A percentile compares a stretch with the other conserved stretches of the same genome.
Conservation (phyloP, 176 grass and related monocot species). For the Aegilops longissima region DNA sequence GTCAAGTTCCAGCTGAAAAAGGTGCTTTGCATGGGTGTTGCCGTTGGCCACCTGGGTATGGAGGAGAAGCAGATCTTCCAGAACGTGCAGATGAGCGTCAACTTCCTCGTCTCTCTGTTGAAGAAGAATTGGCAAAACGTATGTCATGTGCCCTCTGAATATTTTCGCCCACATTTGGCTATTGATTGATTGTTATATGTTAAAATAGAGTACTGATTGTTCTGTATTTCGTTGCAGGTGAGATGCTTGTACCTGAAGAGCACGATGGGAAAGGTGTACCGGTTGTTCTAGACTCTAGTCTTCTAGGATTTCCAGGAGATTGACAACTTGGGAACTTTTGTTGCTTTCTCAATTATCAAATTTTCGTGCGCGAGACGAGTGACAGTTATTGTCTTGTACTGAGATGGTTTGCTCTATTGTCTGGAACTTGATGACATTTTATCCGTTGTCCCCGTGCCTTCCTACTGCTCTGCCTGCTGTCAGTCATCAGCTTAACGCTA, state of each 20-base stretch:
- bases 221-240: slow-evolving; percentile 35
- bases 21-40: slow-evolving; percentile 96
- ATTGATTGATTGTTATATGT: not conserved
- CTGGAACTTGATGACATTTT: not conserved
- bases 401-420: not conserved
- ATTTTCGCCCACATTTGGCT: not conserved
- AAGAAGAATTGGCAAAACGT: slow-evolving; percentile 98
- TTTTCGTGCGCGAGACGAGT: not conserved
- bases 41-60: slow-evolving; percentile 73
- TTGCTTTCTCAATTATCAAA: not conserved
- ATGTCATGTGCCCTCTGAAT: not conserved
- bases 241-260: slow-evolving; percentile 92
- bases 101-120: slow-evolving; percentile 82
- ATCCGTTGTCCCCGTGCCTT: not conserved
- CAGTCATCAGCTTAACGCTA: not conserved
- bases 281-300: slow-evolving; percentile 52
- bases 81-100: slow-evolving; percentile 78
- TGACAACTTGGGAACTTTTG: not conserved
- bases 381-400: not conserved
- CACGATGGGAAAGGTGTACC: slow-evolving; percentile 70
- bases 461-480: not conserved
- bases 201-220: not conserved
- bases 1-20: slow-evolving; percentile 92
- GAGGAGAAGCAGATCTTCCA: slow-evolving; percentile 89
- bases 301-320: slow-evolving; percentile 6